Evolutionary conservation across 78 protist genomes (phyloP).

Genomic region (Dictyostelium firmibasis): DNA sequence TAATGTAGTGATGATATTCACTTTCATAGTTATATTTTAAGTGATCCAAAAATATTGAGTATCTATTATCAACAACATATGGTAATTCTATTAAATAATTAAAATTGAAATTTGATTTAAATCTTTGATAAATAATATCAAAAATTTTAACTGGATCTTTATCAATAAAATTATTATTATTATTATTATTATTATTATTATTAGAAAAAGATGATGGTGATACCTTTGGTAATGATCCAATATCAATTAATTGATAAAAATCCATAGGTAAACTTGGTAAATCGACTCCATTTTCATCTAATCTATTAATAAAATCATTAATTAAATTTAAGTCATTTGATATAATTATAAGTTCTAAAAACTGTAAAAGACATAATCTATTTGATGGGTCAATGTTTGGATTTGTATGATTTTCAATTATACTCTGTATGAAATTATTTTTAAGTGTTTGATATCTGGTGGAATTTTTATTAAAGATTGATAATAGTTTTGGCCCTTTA

Average conservation of each 20-base stretch:
- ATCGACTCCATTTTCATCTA: neutral
- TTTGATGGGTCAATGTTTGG: neutral
- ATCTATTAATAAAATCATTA: neutral
- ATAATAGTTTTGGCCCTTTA: neutral
- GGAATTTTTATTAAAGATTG: neutral
- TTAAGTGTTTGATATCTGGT: neutral
- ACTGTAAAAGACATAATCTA: neutral
- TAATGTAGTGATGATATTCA: neutral
- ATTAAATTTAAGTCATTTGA: neutral
- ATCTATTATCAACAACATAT: neutral
- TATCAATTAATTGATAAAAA: neutral
- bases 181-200: no score
- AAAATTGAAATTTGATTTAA: neutral
- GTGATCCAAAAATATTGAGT: neutral
- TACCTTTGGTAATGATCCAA: neutral
- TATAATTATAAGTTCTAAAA: neutral
- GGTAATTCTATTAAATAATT: neutral
- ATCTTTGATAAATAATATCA: neutral
- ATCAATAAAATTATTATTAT: neutral
- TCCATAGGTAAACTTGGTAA: neutral
- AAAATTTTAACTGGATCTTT: neutral
- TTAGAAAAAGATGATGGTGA: neutral
- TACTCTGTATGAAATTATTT: neutral
- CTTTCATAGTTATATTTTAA: neutral
- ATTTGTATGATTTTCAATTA: neutral